Percentiles rank a stretch among this genome's conserved stretches.
Conservation (phyloP, 768 basidiomycete genomes). For the Boletus vermiculosoides region DNA sequence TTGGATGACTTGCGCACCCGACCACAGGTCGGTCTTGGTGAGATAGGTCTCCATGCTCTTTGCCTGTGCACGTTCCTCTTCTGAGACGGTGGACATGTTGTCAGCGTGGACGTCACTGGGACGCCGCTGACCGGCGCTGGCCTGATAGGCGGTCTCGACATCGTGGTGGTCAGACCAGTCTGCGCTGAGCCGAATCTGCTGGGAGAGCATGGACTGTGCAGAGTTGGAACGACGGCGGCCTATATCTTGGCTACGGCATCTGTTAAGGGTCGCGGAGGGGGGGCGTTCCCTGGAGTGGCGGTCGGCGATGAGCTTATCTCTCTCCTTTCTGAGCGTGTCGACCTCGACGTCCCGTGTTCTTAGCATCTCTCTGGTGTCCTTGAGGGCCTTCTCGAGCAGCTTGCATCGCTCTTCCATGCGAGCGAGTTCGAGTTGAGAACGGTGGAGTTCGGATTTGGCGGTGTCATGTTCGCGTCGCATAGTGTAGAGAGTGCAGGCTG, state of each 20-base stretch:
- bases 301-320: constrained; percentile 31
- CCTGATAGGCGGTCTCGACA: constrained; percentile 16
- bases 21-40: constrained; percentile 72
- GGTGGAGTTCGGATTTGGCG: constrained; percentile 53
- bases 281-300: constrained; percentile 19
- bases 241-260: constrained; percentile 31
- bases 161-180: constrained; percentile 33
- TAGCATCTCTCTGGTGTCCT: constrained; percentile 61
- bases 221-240: constrained; percentile 31
- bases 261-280: constrained; percentile 24
- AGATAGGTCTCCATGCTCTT: constrained; percentile 65
- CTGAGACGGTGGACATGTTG: constrained; percentile 33
- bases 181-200: constrained; percentile 31
- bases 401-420: constrained; percentile 63
- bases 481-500: constrained; percentile 41
- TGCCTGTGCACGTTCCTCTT: constrained; percentile 57
- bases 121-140: constrained; percentile 14
- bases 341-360: constrained; percentile 59
- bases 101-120: constrained; percentile 16
- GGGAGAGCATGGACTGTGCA: constrained; percentile 29
- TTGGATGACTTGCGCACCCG: constrained; percentile 75
- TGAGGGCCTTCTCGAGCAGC: constrained; percentile 59
- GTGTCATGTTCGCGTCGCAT: constrained; percentile 56
- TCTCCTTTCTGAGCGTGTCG: constrained; percentile 47
- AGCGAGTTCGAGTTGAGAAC: constrained; percentile 51